Evolutionary conservation across 768 basidiomycete genomes (phyloP).

Genomic region (Artomyces pyxidatus): DNA sequence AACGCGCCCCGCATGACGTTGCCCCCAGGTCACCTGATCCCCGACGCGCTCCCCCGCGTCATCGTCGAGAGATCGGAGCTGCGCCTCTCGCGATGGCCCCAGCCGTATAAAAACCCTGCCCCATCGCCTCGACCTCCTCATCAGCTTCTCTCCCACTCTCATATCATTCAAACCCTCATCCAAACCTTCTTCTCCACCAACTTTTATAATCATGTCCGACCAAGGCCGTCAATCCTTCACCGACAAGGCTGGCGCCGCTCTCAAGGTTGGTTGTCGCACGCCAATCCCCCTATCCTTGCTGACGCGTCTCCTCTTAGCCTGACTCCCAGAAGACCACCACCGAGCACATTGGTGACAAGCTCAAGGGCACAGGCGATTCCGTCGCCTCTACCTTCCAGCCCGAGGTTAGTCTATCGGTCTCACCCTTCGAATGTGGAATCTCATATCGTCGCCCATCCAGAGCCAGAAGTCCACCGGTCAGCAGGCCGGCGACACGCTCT

Average conservation of each 20-base stretch:
- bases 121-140: neutral
- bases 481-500: constrained; percentile 27
- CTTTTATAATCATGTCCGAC: constrained; percentile 26
- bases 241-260: constrained; percentile 25
- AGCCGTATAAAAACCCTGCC: neutral
- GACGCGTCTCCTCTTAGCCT: constrained; percentile 16
- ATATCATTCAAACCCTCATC: neutral
- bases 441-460: constrained; percentile 9
- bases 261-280: constrained; percentile 22
- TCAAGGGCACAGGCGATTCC: constrained; percentile 27
- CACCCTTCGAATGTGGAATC: too few species aligned
- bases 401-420: constrained; percentile 11
- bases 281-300: neutral
- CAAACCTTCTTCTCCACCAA: neutral
- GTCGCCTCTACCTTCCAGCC: constrained; percentile 22
- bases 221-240: constrained; percentile 26
- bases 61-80: neutral
- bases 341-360: constrained; percentile 29
- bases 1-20: neutral
- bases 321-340: constrained; percentile 31
- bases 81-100: neutral
- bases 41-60: neutral
- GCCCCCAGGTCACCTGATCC: neutral
- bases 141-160: neutral
- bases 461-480: constrained; percentile 29